A percentile compares a stretch with the other conserved stretches of the same genome.
These are phyloP conservation scores for Entomortierella lignicola DNA, from an alignment of 192 early-diverging fungal species.

Conservation along the genomic window DNA sequence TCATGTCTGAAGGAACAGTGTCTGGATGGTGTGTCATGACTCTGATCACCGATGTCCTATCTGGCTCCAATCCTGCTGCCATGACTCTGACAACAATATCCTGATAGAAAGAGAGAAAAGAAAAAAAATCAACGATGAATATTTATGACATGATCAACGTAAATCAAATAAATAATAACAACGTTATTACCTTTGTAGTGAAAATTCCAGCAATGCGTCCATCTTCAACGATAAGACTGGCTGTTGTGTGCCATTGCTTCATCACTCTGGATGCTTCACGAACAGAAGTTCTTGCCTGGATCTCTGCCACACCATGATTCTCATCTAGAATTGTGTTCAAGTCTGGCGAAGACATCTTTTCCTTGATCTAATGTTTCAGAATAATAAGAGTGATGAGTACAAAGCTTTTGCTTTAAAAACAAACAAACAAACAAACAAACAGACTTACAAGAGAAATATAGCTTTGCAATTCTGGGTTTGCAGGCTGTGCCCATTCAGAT, in stretches of 20 bases:
- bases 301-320: constrained; percentile 65
- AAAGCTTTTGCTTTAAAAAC: too few relatives aligned
- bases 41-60: constrained; percentile 89
- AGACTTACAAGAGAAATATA: constrained; percentile 70
- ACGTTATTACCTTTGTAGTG: constrained; percentile 51
- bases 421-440: not conserved
- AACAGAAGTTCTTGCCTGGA: constrained; percentile 74
- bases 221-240: constrained; percentile 74
- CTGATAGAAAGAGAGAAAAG: constrained; percentile 62
- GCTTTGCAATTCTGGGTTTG: constrained; percentile 65
- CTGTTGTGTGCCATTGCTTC: constrained; percentile 78
- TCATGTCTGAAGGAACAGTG: constrained; percentile 71
- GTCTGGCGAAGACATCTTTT: constrained; percentile 91
- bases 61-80: constrained; percentile 85
- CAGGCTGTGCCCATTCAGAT: constrained; percentile 73
- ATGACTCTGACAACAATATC: constrained; percentile 88
- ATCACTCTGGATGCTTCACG: constrained; percentile 78
- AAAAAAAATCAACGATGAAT: not conserved
- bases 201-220: constrained; percentile 81
- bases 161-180: not conserved
- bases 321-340: constrained; percentile 82
- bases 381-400: not conserved
- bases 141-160: too few relatives aligned
- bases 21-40: constrained; percentile 95
- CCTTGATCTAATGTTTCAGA: constrained; percentile 52